These are phyloP conservation scores for Eutrema japonicum DNA, from an alignment of 345 rosid genomes.

Conservation along the genomic window DNA sequence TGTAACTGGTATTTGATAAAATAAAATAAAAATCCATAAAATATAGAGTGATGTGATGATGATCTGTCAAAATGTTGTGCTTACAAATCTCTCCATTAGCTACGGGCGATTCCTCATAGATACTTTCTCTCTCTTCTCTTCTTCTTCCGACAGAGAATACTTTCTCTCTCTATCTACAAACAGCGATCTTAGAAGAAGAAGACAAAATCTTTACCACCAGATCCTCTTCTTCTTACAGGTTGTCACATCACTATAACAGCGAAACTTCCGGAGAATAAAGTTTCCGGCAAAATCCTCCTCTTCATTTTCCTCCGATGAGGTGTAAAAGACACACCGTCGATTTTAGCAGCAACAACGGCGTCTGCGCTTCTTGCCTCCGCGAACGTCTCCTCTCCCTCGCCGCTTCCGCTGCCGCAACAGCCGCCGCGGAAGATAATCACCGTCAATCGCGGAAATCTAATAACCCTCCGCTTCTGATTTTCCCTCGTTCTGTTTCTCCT, in stretches of 20 bases:
- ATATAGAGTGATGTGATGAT: slow-evolving; percentile 19
- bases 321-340: slow-evolving; percentile 74
- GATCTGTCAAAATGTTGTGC: slow-evolving; percentile 27
- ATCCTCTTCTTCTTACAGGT: slow-evolving; percentile 40
- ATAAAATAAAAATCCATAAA: background rate
- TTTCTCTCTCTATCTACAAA: slow-evolving; percentile 28
- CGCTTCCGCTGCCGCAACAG: slow-evolving; percentile 57
- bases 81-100: slow-evolving; percentile 34
- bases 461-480: slow-evolving; percentile 49
- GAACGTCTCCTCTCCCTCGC: slow-evolving; percentile 65
- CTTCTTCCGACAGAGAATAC: slow-evolving; percentile 11
- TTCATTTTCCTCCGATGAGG: slow-evolving; percentile 55
- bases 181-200: slow-evolving; percentile 30
- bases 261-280: background rate
- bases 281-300: background rate
- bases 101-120: slow-evolving; percentile 5
- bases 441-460: slow-evolving; percentile 37
- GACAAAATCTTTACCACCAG: slow-evolving; percentile 42
- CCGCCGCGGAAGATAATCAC: slow-evolving; percentile 36
- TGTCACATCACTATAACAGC: slow-evolving; percentile 39
- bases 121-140: slow-evolving; percentile 18
- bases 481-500: slow-evolving; percentile 88
- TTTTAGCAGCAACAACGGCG: slow-evolving; percentile 70
- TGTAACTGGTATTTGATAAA: background rate
- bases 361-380: slow-evolving; percentile 90